Conservation (phyloP, 305 asterid species). For the Solanum hybrid region DNA sequence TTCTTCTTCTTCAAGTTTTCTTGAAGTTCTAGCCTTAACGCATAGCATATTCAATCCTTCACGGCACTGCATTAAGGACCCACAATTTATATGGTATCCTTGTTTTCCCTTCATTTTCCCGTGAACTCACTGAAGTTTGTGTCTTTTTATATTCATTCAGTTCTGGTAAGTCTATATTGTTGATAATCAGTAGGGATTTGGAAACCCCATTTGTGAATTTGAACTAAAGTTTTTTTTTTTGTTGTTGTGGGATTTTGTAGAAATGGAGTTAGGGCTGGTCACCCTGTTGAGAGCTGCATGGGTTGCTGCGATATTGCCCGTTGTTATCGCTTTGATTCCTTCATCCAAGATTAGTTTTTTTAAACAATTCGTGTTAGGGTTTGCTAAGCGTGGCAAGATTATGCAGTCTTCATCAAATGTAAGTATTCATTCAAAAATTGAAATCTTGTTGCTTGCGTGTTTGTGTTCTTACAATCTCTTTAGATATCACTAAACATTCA, state of each 20-base stretch:
- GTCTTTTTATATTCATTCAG: not conserved
- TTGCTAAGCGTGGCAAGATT: conserved; percentile 61
- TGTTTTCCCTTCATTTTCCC: not conserved
- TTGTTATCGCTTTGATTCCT: conserved; percentile 38
- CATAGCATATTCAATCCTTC: not conserved
- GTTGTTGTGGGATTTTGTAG: not conserved
- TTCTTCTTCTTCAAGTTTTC: not conserved
- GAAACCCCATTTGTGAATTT: not conserved
- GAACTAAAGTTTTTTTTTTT: not conserved
- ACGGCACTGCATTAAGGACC: not conserved
- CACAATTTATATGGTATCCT: not conserved
- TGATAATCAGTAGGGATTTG: not conserved
- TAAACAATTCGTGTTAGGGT: conserved; percentile 26
- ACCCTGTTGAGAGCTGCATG: conserved; percentile 44
- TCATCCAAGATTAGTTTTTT: conserved; percentile 22
- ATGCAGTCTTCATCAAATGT: conserved; percentile 47
- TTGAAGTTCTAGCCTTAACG: not conserved
- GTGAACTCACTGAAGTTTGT: not conserved
- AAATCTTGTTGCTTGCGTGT: not conserved
- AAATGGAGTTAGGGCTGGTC: conserved; percentile 29
- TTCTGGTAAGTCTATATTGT: not conserved
- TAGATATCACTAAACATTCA: not conserved
- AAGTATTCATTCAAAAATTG: conserved; percentile 8
- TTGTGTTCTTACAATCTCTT: not conserved
- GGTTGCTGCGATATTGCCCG: conserved; percentile 46